Conservation (phyloP, 2,329 filamentous ascomycete genomes). For the Curvularia verruculosa region DNA sequence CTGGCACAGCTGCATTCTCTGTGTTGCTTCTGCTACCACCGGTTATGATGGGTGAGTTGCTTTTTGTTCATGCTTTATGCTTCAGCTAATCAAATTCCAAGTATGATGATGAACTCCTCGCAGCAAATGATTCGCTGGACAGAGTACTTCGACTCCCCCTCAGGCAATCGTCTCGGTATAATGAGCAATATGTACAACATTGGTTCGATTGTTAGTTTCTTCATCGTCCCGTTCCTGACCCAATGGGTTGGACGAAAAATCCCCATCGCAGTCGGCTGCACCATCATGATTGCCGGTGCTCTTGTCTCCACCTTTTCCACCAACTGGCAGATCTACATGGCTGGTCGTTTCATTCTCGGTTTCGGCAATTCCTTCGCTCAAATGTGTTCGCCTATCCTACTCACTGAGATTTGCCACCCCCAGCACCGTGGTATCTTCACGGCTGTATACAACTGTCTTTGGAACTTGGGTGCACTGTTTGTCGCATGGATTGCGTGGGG, state of each 20-base stretch:
- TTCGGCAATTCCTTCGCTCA: conserved; percentile 71
- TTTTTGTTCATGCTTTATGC: neutral
- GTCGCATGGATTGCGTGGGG: conserved; percentile 64
- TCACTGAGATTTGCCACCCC: conserved; percentile 70
- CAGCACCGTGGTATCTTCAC: conserved; percentile 70
- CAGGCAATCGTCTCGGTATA: conserved; percentile 51
- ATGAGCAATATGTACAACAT: conserved; percentile 55
- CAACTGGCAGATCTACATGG: conserved; percentile 58
- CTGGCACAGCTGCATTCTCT: conserved; percentile 58
- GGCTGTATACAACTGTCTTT: conserved; percentile 70
- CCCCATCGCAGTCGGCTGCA: conserved; percentile 51
- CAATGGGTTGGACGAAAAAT: conserved; percentile 53
- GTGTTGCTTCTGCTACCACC: conserved; percentile 62
- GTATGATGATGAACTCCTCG: conserved; percentile 53
- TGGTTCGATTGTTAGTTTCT: conserved; percentile 48
- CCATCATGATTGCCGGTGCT: conserved; percentile 55
- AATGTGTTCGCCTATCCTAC: conserved; percentile 67
- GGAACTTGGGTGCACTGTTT: conserved; percentile 64
- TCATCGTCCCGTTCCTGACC: conserved; percentile 45
- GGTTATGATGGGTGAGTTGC: conserved; percentile 60
- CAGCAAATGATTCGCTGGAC: conserved; percentile 51
- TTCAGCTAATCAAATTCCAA: conserved; percentile 26
- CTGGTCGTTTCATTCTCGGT: conserved; percentile 66
- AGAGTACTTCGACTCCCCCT: conserved; percentile 47
- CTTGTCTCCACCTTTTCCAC: conserved; percentile 33